Conservation (phyloP, 371 early-diverging fungal species). For the Haplosporangium sp. region DNA sequence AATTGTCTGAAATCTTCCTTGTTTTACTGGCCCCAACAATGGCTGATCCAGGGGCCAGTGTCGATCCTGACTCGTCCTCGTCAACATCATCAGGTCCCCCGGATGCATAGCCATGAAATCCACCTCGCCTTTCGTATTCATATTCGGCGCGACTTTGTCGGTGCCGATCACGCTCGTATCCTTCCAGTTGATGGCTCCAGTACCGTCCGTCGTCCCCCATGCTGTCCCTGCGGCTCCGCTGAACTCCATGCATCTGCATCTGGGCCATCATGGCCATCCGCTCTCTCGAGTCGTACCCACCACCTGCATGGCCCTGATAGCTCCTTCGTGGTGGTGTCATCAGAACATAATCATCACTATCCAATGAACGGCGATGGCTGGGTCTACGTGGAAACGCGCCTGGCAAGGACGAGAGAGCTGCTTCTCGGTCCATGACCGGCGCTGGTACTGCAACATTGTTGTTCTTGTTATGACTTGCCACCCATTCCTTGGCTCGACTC, state of each 20-base stretch:
- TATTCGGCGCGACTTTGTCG: constrained; percentile 22
- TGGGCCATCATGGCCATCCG: constrained; percentile 29
- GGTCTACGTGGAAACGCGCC: constrained; percentile 15
- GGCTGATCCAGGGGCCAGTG: constrained; percentile 38
- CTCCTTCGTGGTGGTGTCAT: constrained; percentile 26
- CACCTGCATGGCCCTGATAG: constrained; percentile 13
- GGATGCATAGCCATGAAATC: constrained; percentile 25
- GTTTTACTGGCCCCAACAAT: not conserved
- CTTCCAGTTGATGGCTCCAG: constrained; percentile 37
- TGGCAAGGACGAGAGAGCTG: constrained; percentile 14
- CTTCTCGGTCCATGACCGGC: constrained; percentile 21
- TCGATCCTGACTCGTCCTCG: constrained; percentile 33
- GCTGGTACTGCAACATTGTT: constrained; percentile 22
- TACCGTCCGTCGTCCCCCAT: constrained; percentile 33
- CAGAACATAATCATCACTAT: constrained; percentile 23
- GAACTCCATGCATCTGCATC: constrained; percentile 21
- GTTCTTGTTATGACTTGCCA: constrained; percentile 37
- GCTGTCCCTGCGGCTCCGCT: constrained; percentile 9
- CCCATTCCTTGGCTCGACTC: constrained; percentile 49
- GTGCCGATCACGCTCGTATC: constrained; percentile 34
- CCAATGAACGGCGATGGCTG: constrained; percentile 25
- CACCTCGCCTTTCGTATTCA: constrained; percentile 11
- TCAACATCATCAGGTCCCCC: constrained; percentile 38
- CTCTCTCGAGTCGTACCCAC: constrained; percentile 28
- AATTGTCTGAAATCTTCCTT: not conserved